Evolutionary conservation across 1,284 basidiomycete genomes (phyloP), one percentile per base, ranked within the genome.

Genomic region (Tremellales sp.): DNA sequence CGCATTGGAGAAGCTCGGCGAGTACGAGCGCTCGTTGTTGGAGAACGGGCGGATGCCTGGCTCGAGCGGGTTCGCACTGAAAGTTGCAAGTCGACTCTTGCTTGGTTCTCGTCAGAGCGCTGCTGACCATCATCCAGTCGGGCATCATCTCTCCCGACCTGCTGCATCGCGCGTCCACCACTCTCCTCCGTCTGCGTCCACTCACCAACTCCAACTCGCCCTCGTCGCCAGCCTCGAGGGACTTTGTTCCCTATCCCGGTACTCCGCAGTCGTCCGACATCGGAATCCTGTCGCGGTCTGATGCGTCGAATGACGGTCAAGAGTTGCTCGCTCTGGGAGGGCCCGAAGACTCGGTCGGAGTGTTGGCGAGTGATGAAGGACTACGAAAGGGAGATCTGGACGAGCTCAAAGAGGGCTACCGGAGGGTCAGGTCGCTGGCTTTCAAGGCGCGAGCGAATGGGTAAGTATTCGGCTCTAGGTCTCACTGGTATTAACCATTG

Each of bases 31-130:
- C 46, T 50, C 56, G 31, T 51, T 70, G 29, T 56, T 47, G 32
- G 53, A 41, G 19, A 64, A 51, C 34, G 62, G 58, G 4, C 62
- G 63, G 10, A 50, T 50, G 27, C 50, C 65, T 16, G 69, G 86
- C 22, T 77, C 79, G 53, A 88, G 87, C 0, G 87, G 84, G 79
- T 84, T 92, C 31, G 87, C 89, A 0, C 70, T 92, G 32, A 92
- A 92, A 70, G 72, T 88, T 51, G 86, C 84, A 58, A 53, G 81
- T 70, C 16, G 16, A 40, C 21, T 28, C 16, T 28, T 6, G 25
- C 37, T 39, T 19, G 22, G 16, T 28, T 40, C 43, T 14, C 48
- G 13, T 21, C 1, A n/a, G 36, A 14, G 19, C 16, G 10, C 18
- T 34, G 13, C 42, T 21, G 37, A 6, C 40, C 18, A 24, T 40